A percentile compares a stretch with the other conserved stretches of the same genome.
Evolutionary conservation across 177 flowering plant species (phyloP).

Genomic region (Vitis hybrid): DNA sequence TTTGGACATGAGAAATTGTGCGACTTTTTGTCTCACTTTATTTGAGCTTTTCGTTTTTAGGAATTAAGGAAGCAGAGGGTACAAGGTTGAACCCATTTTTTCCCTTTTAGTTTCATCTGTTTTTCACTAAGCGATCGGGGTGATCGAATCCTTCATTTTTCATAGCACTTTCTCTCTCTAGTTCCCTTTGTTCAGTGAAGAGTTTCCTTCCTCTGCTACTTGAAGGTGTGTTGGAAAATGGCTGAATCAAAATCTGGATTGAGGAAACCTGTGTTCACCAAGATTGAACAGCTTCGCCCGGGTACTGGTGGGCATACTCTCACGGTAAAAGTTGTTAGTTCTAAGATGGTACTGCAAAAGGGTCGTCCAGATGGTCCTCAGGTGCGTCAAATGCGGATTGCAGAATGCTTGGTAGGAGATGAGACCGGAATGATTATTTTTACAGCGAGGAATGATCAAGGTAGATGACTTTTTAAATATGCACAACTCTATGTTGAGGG

Average conservation of each 20-base stretch:
- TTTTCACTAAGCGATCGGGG: too few relatives aligned
- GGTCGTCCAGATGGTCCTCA: slow-evolving; percentile 76
- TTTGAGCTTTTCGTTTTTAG: too few relatives aligned
- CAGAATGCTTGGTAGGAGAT: slow-evolving; percentile 87
- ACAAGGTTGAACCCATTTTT: too few relatives aligned
- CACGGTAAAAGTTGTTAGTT: slow-evolving; percentile 68
- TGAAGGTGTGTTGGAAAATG: slow-evolving; percentile 34
- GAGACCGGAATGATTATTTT: slow-evolving; percentile 79
- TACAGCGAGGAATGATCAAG: slow-evolving; percentile 86
- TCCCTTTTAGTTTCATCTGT: too few relatives aligned
- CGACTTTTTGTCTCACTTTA: too few relatives aligned
- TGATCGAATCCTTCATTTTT: too few relatives aligned
- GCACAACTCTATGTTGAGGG: too few relatives aligned
- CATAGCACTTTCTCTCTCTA: too few relatives aligned
- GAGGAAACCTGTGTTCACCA: slow-evolving; percentile 81
- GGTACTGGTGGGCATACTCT: slow-evolving; percentile 77
- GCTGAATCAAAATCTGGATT: slow-evolving; percentile 60
- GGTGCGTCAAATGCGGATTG: slow-evolving; percentile 69
- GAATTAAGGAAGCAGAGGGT: too few relatives aligned
- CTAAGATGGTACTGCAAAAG: slow-evolving; percentile 72
- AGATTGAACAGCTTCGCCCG: slow-evolving; percentile 78
- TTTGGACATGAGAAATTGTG: too few relatives aligned
- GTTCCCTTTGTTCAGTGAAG: too few relatives aligned
- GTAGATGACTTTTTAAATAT: slow-evolving; percentile 21
- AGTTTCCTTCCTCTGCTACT: neutral